Base-by-base conservation (phyloP, 805 yeast species). In the Wickerhamiella azyma region DNA sequence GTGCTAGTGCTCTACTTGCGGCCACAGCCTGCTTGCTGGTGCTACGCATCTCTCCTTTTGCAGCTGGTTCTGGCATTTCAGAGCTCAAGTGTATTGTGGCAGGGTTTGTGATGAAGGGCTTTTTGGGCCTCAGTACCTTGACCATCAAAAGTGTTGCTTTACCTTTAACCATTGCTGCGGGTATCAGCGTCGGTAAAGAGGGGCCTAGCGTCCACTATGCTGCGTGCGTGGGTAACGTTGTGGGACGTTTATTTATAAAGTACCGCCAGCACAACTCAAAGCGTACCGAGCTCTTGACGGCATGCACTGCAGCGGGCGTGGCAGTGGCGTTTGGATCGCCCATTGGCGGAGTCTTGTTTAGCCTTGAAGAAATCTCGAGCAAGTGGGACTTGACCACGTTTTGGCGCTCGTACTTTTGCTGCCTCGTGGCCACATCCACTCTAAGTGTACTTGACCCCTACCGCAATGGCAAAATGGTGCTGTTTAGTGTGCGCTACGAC, bases 191-290 rank as follows among this genome's bases (percentile, higher is more conserved):
- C 5, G 99, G 99, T 18, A 92, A 92, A 63, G 99, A 92, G 60
- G 99, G 99, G 0, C 99, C 99, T 1, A 78, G 89, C 55, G 98
- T 92, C 10, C 99, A 92, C 63, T 92, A 89, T 62, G 96, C 98
- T 0, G 94, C 88, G 0, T 88, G 97, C 61, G 89, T 82, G n/a
- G 98, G 96, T 0, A 77, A 79, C 55, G 72, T 77, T n/a, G 66
- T 85, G 10, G 78, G 92, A 0, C 70, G 71, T 33, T 59, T 76
- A 38, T 69, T 80, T 47, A 48, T 61, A 32, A 61, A 59, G 37
- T 67, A 65, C 49, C 59, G 65, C 13, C 50, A 46, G 45, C 65
- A 59, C 50, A 58, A 61, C 33, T 50, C 65, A 42, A 57, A 64
- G 51, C 56, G 60, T 51, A 51, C 69, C 24, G 88, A 82, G 51